A percentile compares a stretch with the other conserved stretches of the same genome.
phyloP scores from a whole-genome alignment of 257 asterid genomes.

The Fraxinus cuspidata region DNA sequence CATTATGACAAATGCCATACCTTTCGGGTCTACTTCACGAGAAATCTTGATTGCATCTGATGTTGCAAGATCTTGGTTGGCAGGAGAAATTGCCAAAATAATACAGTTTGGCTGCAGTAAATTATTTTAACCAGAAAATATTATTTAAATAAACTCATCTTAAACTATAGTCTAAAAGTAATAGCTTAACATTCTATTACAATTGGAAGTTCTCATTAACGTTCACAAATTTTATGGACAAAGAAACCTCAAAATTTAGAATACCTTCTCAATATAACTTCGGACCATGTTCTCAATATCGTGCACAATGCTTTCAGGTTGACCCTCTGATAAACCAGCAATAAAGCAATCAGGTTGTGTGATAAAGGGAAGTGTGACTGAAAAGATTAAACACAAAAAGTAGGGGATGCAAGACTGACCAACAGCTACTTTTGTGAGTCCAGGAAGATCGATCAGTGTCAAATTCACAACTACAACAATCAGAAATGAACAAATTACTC shows the following conservation, averaged over 20 bases:
- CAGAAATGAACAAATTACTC: constrained; percentile 26
- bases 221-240: neutral
- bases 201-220: neutral
- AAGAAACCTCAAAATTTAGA: constrained; percentile 2
- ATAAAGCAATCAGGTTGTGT: constrained; percentile 15
- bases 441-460: constrained; percentile 96
- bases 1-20: constrained; percentile 31
- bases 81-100: constrained; percentile 90
- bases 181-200: neutral
- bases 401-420: constrained; percentile 58
- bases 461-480: constrained; percentile 83
- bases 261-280: constrained; percentile 93
- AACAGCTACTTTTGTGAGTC: constrained; percentile 96
- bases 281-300: constrained; percentile 98
- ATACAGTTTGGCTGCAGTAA: constrained; percentile 81
- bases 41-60: constrained; percentile 91
- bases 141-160: constrained; percentile 4
- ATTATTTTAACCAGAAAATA: constrained; percentile 17
- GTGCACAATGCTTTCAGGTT: constrained; percentile 83
- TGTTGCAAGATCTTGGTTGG: constrained; percentile 95
- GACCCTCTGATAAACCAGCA: constrained; percentile 62
- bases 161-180: constrained; percentile 4
- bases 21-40: constrained; percentile 90
- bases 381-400: constrained; percentile 9
- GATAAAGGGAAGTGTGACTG: constrained; percentile 1